A percentile compares a stretch with the other conserved stretches of the same genome.
phyloP scores from a whole-genome alignment of 352 stramenopile species.

The Phytopythium cucurbitacearum region DNA sequence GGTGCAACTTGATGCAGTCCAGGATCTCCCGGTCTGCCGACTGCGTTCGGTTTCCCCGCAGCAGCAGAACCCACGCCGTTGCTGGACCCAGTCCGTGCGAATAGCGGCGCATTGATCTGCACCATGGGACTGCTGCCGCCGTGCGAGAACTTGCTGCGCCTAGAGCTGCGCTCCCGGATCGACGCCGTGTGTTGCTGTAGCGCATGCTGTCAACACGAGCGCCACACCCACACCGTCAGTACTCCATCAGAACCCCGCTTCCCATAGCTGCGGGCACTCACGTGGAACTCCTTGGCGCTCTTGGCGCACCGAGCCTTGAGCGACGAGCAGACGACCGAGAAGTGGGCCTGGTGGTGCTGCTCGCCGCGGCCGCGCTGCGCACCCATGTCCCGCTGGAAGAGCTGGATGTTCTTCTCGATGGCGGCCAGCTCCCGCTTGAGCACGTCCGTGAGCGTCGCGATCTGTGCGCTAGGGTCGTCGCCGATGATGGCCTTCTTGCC shows the following conservation, averaged over 20 bases:
- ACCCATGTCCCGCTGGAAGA: conserved; percentile 16
- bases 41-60: too few relatives aligned
- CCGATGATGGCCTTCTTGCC: conserved; percentile 73
- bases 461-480: conserved; percentile 69
- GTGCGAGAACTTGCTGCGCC: conserved; percentile 80
- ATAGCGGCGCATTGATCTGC: conserved; percentile 77
- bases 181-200: conserved; percentile 59
- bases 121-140: conserved; percentile 67
- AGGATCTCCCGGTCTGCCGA: too few relatives aligned
- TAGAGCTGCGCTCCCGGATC: conserved; percentile 71
- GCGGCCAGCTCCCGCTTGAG: conserved; percentile 68
- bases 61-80: neutral
- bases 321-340: conserved; percentile 71
- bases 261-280: conserved; percentile 15
- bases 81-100: conserved; percentile 34
- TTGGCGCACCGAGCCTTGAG: conserved; percentile 80
- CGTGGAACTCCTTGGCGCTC: conserved; percentile 76
- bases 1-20: neutral
- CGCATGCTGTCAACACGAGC: conserved; percentile 31
- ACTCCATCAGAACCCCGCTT: too few relatives aligned
- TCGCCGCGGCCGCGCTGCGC: conserved; percentile 44
- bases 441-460: conserved; percentile 73
- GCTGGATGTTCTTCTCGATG: conserved; percentile 24
- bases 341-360: conserved; percentile 79
- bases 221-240: neutral